Evolutionary conservation across 805 yeast species (phyloP).

Genomic region (Kluyveromyces wickerhamii): DNA sequence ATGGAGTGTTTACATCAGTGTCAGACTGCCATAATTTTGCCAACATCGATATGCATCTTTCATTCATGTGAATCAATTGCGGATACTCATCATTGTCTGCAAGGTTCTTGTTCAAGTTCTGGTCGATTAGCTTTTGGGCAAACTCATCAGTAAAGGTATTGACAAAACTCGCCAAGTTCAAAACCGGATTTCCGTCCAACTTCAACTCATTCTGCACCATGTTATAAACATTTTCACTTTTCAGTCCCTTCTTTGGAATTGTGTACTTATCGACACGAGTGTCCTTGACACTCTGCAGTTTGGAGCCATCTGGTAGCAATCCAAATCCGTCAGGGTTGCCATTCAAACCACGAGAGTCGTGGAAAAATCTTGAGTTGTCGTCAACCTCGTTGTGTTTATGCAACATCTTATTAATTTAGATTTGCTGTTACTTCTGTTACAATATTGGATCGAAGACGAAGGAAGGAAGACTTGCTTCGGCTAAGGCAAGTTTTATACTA

Average conservation of each 20-base stretch:
- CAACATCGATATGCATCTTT: constrained; percentile 74
- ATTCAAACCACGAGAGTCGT: not conserved
- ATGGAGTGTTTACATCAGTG: constrained; percentile 32
- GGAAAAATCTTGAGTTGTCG: constrained; percentile 3
- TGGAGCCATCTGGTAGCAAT: constrained; percentile 3
- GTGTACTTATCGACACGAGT: constrained; percentile 36
- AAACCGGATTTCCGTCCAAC: constrained; percentile 75
- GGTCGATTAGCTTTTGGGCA: constrained; percentile 47
- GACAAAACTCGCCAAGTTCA: constrained; percentile 86
- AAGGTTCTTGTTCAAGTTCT: constrained; percentile 76
- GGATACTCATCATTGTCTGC: constrained; percentile 96
- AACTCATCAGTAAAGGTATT: constrained; percentile 59
- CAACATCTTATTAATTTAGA: constrained; percentile 1
- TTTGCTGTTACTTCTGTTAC: no score
- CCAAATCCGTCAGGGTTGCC: constrained; percentile 5
- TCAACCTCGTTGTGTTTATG: constrained; percentile 3
- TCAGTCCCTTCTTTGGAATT: constrained; percentile 51
- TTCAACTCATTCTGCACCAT: constrained; percentile 65
- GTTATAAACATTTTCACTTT: constrained; percentile 46
- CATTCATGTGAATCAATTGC: constrained; percentile 66
- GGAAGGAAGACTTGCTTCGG: no score
- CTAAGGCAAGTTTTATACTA: no score
- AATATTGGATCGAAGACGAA: no score
- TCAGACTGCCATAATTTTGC: constrained; percentile 79
- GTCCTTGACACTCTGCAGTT: constrained; percentile 5